Evolutionary conservation across 2,329 filamentous ascomycete species (phyloP).

Genomic region (Gnomoniopsis sp.): DNA sequence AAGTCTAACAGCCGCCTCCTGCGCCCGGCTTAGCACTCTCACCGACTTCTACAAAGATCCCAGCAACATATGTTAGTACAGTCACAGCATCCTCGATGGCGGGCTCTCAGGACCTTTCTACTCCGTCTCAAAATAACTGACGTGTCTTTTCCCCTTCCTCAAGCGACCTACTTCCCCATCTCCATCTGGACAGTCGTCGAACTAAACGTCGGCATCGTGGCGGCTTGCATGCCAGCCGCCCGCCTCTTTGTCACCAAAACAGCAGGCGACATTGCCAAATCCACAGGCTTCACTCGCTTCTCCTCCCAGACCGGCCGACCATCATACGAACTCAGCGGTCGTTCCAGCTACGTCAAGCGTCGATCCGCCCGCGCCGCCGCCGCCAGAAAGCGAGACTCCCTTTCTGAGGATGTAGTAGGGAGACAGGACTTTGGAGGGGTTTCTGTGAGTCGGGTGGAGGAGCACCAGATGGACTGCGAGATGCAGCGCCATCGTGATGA

Average conservation of each 20-base stretch:
- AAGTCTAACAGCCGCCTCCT: slow-evolving; percentile 1
- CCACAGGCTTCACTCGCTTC: neutral
- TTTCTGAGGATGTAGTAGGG: neutral
- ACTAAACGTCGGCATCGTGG: slow-evolving; percentile 3
- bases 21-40: neutral
- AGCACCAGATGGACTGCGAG: no score
- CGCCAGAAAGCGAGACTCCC: neutral
- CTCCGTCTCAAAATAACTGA: no score
- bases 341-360: neutral
- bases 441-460: no score
- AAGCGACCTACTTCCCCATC: neutral
- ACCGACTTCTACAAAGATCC: neutral
- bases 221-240: slow-evolving; percentile 3
- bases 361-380: neutral
- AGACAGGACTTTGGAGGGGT: neutral
- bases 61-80: neutral
- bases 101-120: no score
- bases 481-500: no score
- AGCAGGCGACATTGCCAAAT: neutral
- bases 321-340: neutral
- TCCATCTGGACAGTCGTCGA: slow-evolving; percentile 4
- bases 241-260: neutral
- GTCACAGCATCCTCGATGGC: no score
- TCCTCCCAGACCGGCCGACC: neutral
- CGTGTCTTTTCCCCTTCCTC: no score